A percentile compares a stretch with the other conserved stretches of the same genome.
Evolutionary conservation across 176 grass and related monocot species (phyloP).

Genomic region (Alopecurus myosuroides): DNA sequence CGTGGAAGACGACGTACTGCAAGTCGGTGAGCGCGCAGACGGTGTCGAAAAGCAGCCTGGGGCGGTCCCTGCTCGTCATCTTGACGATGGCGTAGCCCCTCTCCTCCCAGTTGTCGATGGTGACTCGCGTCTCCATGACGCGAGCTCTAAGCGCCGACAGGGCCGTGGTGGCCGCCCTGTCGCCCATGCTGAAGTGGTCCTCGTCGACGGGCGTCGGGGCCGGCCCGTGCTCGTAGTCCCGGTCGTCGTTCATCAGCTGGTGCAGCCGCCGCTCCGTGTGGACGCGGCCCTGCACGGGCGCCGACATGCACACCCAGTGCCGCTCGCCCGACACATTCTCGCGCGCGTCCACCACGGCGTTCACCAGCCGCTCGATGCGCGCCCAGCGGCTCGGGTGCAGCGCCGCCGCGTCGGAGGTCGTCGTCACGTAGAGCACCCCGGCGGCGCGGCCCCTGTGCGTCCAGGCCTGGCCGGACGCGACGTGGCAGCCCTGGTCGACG

Average conservation of each 20-base stretch:
- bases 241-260: slow-evolving; percentile 73
- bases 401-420: background rate
- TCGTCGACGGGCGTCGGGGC: slow-evolving; percentile 41
- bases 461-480: slow-evolving; percentile 57
- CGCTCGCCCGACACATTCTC: slow-evolving; percentile 34
- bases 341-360: slow-evolving; percentile 48
- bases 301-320: slow-evolving; percentile 41
- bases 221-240: slow-evolving; percentile 52
- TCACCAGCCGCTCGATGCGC: slow-evolving; percentile 54
- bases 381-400: slow-evolving; percentile 27
- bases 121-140: slow-evolving; percentile 24
- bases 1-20: slow-evolving; percentile 80
- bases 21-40: slow-evolving; percentile 82
- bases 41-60: slow-evolving; percentile 73
- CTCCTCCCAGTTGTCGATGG: slow-evolving; percentile 67
- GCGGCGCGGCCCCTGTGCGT: slow-evolving; percentile 56
- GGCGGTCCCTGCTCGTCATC: slow-evolving; percentile 54
- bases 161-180: background rate
- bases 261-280: slow-evolving; percentile 68
- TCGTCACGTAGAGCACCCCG: slow-evolving; percentile 42
- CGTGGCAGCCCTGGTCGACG: slow-evolving; percentile 46
- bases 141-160: background rate
- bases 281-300: slow-evolving; percentile 41
- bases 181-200: slow-evolving; percentile 27
- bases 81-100: slow-evolving; percentile 70